These are phyloP conservation scores for Trametes cingulata DNA, from an alignment of 768 basidiomycete species.

Conservation along the genomic window DNA sequence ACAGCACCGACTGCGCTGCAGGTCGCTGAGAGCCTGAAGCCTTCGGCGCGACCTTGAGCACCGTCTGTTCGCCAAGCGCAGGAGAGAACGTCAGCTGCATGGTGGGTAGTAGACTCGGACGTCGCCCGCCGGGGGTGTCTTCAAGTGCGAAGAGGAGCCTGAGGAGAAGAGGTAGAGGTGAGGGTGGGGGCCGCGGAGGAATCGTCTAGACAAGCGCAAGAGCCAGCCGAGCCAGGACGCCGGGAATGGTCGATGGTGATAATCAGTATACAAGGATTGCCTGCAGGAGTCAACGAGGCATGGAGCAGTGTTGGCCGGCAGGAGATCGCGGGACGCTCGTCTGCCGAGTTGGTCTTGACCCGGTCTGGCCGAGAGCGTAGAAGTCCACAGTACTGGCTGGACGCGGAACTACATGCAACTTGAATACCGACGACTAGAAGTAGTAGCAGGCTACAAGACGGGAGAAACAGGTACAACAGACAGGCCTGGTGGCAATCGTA, in stretches of 20 bases:
- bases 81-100: conserved; percentile 28
- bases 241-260: background rate
- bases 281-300: conserved; percentile 19
- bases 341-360: too few species aligned
- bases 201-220: background rate
- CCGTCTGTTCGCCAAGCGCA: conserved; percentile 23
- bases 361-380: too few species aligned
- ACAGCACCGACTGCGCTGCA: conserved; percentile 19
- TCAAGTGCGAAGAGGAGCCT: background rate
- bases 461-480: too few species aligned
- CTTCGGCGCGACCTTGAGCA: conserved; percentile 10
- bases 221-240: background rate
- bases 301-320: background rate
- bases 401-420: too few species aligned
- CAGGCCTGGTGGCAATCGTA: too few species aligned
- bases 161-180: background rate
- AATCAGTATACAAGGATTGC: background rate
- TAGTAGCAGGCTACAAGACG: too few species aligned
- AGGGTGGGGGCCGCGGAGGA: background rate
- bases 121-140: conserved; percentile 14
- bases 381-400: too few species aligned
- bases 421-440: too few species aligned
- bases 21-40: conserved; percentile 5
- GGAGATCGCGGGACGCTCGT: background rate
- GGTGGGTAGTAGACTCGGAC: background rate